Percentiles rank a stretch among this genome's conserved stretches.
Evolutionary conservation across 129 eudicot species (phyloP).

Genomic region (Tagetes patula): DNA sequence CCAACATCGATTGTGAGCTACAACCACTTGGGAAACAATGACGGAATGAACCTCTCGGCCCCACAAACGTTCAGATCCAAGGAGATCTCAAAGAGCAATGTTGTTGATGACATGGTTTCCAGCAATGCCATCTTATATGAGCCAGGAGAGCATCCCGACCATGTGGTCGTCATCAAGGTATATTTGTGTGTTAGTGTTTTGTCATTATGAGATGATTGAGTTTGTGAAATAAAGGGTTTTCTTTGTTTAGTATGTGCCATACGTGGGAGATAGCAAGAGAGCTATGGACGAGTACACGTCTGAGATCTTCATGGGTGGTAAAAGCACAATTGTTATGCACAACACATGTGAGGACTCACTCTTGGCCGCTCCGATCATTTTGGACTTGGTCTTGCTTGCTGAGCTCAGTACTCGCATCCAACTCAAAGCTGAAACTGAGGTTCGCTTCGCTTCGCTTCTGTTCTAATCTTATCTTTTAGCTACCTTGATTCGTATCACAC

Average conservation of each 20-base stretch:
- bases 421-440: conserved; percentile 86
- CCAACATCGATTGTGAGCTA: conserved; percentile 99
- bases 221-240: neutral
- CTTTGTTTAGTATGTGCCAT: conserved; percentile 74
- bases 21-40: conserved; percentile 97
- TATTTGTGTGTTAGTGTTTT: too few relatives aligned
- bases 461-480: neutral
- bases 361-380: conserved; percentile 92
- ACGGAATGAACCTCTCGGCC: conserved; percentile 97
- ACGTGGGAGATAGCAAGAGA: conserved; percentile 93
- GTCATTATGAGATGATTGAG: neutral
- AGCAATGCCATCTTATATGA: conserved; percentile 91
- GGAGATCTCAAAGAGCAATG: conserved; percentile 96
- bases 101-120: conserved; percentile 96
- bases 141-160: conserved; percentile 99
- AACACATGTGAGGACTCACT: conserved; percentile 96
- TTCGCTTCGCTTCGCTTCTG: neutral
- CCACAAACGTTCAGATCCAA: conserved; percentile 98
- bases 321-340: conserved; percentile 84
- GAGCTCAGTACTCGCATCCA: conserved; percentile 94
- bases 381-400: conserved; percentile 91
- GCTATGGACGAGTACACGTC: conserved; percentile 99
- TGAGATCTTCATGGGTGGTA: conserved; percentile 96
- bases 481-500: neutral
- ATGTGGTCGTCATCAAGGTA: conserved; percentile 98